Evolutionary conservation across 306 rosid genomes (phyloP).

Genomic region (Trifolium pratense): DNA sequence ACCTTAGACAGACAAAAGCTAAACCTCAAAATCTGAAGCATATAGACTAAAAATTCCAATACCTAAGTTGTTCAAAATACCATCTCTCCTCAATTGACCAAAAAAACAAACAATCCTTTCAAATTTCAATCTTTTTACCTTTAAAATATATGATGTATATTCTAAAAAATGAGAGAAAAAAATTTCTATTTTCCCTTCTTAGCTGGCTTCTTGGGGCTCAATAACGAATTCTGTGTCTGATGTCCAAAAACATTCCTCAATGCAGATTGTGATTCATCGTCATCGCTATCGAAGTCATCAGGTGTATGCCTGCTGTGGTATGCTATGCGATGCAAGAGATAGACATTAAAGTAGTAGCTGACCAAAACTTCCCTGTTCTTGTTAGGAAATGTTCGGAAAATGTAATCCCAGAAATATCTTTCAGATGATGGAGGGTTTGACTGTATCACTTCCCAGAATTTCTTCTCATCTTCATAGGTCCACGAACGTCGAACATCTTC

Average conservation of each 20-base stretch:
- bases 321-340: constrained; percentile 70
- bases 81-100: constrained; percentile 1
- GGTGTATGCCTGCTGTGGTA: constrained; percentile 80
- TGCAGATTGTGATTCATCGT: constrained; percentile 55
- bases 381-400: constrained; percentile 51
- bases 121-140: constrained; percentile 26
- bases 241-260: constrained; percentile 50
- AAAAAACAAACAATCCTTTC: background rate
- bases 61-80: constrained; percentile 25
- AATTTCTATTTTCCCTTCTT: constrained; percentile 39
- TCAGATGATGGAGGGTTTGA: constrained; percentile 50
- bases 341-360: constrained; percentile 90
- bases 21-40: constrained; percentile 37
- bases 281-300: constrained; percentile 66
- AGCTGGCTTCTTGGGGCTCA: constrained; percentile 54
- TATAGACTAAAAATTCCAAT: constrained; percentile 19
- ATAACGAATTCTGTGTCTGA: constrained; percentile 46
- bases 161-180: constrained; percentile 32
- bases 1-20: constrained; percentile 12
- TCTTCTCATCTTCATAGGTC: constrained; percentile 66
- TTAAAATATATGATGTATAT: constrained; percentile 28
- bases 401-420: constrained; percentile 59
- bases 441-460: constrained; percentile 54
- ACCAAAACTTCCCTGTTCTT: constrained; percentile 74
- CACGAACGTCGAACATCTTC: constrained; percentile 64